Base-by-base conservation (phyloP, 2,329 filamentous ascomycete species). In the Raffaelea albimanens region DNA sequence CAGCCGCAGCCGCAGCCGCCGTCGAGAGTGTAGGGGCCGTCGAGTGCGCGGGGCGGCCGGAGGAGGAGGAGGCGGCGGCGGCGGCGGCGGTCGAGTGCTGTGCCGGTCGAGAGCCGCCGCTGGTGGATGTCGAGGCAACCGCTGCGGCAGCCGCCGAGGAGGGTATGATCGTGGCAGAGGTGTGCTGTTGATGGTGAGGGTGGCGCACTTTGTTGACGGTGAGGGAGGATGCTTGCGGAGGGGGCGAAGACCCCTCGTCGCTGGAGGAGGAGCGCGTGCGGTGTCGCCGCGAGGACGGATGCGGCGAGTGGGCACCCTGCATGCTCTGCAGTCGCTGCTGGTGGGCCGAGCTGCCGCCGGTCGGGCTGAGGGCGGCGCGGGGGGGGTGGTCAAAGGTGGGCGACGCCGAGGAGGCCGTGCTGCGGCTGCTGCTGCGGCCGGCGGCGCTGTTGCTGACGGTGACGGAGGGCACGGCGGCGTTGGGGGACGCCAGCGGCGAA, bases 31-130 rank as follows among this genome's bases (percentile, higher is more conserved):
- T 48, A n/a, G n/a, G n/a, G n/a, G n/a, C n/a, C n/a, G n/a, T n/a
- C n/a, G n/a, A n/a, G n/a, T n/a, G n/a, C n/a, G n/a, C n/a, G n/a
- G n/a, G n/a, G n/a, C n/a, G n/a, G 25, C 13, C 13, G 7, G 25
- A 29, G 25, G 25, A 29, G 13, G 25, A 29, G 25, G 25, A 29
- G 13, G 25, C 25, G 25, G 7, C 25, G 7, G n/a, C n/a, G n/a
- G n/a, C 36, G 61, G 64, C 5, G 65, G 70, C 38, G 78, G 76
- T 16, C 78, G 71, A 21, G 77, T 80, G 65, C 78, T 82, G 67
- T 77, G 80, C 50, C 76, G 75, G 20, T 70, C 69, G 52, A 65
- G 73, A 49, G 62, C 19, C n/a, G 39, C 38, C 3, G 39, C 29
- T 22, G 40, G 45, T 11, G 20, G 31, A 42, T 9, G 45, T 36